Conservation (phyloP, 176 grass and related monocot genomes). For the Melocanna baccifera region DNA sequence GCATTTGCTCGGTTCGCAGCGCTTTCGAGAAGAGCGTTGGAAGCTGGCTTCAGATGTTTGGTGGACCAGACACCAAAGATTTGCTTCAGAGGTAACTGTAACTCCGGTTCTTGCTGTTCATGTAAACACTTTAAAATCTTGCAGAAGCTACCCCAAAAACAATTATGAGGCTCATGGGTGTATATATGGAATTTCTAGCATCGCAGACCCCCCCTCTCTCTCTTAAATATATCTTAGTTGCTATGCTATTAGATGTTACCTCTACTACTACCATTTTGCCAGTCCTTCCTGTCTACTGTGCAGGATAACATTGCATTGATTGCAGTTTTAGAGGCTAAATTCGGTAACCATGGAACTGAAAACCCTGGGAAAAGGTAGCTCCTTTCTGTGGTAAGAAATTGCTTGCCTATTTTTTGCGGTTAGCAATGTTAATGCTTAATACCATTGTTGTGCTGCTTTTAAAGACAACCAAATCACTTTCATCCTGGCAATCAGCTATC, state of each 20-base stretch:
- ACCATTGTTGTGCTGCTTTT: constrained; percentile 7
- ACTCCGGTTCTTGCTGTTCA: constrained; percentile 6
- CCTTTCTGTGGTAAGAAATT: constrained; percentile 70
- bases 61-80: constrained; percentile 56
- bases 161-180: no score
- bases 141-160: no score
- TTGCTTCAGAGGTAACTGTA: constrained; percentile 75
- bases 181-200: no score
- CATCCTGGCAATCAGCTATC: background rate
- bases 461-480: constrained; percentile 1
- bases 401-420: background rate
- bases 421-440: background rate
- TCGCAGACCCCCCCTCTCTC: no score
- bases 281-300: constrained; percentile 3
- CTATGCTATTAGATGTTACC: no score
- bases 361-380: constrained; percentile 88
- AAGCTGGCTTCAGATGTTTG: constrained; percentile 72
- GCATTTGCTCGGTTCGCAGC: constrained; percentile 61
- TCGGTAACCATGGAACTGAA: constrained; percentile 61
- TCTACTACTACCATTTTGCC: background rate
- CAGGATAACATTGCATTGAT: constrained; percentile 89
- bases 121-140: no score
- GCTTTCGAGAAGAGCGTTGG: constrained; percentile 82
- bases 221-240: no score
- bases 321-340: constrained; percentile 85